Evolutionary conservation across 768 basidiomycete species (phyloP), one percentile per base, ranked within the genome.

Genomic region (Kwoniella sp.): DNA sequence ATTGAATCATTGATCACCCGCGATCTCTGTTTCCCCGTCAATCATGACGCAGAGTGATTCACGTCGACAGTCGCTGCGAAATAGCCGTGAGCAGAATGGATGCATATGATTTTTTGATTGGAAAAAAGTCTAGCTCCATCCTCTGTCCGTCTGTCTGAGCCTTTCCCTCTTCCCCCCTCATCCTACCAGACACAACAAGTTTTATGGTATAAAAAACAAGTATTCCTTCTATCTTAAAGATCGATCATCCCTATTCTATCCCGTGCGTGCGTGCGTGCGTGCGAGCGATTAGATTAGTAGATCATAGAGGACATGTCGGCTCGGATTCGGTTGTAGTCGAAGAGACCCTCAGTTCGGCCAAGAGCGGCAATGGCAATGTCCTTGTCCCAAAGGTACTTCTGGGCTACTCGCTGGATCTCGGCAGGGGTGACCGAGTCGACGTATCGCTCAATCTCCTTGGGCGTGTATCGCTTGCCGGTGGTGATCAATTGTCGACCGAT

Each of bases 401-500:
- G 88, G 48, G 93, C 96, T 64, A 93, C 92, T 19, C 91, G 86
- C 84, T 90, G 89, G 81, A 99, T 92, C 79, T 97, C 93, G 21
- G 87, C 90, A 29, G 87, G 82, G 24, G 87, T 88, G 59, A 99
- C 92, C 24, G 89, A 88, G 77, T 98, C 92, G 49, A 98, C 87
- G 25, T 92, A 91, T 60, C 85, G 85, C 84, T 97, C 96, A 68
- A 94, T 92, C 82, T 99, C 92, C 79, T 88, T 86, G 53, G 96
- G 95, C 19, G 93, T 90, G 82, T 90, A 85, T 73, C 96, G 85
- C 68, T 85, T 88, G 59, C 96, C 96, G 67, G 88, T 92, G 33
- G 95, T 98, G 64, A 99, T 91, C 64, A 99, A 85, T 79, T 97
- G 95, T 72, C 94, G 84, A n/a, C 96, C 95, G 81, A 98, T 93